A percentile compares a stretch with the other conserved stretches of the same genome.
phyloP scores from a whole-genome alignment of 371 early-diverging fungal genomes.

The Mortierella sp. region DNA sequence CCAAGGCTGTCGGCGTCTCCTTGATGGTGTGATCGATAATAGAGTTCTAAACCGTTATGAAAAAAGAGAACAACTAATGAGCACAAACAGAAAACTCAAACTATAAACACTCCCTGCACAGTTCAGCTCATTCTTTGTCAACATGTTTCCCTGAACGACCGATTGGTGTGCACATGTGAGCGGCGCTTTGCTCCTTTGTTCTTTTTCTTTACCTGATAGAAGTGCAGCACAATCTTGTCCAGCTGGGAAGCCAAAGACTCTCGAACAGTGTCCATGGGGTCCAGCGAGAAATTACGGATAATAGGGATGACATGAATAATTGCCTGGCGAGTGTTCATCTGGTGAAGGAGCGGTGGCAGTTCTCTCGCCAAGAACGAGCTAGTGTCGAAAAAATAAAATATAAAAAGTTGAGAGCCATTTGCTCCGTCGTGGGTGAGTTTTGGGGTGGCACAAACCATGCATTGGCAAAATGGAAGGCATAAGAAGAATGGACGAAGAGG shows the following conservation, averaged over 20 bases:
- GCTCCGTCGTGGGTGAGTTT: conserved; percentile 9
- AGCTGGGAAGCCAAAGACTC: conserved; percentile 49
- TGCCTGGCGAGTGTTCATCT: conserved; percentile 37
- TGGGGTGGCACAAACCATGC: conserved; percentile 4
- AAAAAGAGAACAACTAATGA: conserved; percentile 12
- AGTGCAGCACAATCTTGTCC: conserved; percentile 52
- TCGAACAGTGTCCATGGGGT: conserved; percentile 39
- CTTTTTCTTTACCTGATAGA: conserved; percentile 26
- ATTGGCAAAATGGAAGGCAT: conserved; percentile 1
- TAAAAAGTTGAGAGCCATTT: conserved; percentile 33
- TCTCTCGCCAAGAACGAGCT: conserved; percentile 56
- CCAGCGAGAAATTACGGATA: conserved; percentile 41
- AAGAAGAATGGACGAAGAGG: not conserved
- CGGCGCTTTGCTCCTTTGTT: not conserved
- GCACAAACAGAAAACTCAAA: not conserved
- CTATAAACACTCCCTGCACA: not conserved
- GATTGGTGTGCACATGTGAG: not conserved
- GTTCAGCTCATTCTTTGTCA: not conserved
- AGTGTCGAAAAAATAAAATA: not conserved
- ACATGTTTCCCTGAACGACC: conserved; percentile 3
- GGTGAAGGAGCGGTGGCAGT: conserved; percentile 22
- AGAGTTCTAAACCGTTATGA: conserved; percentile 31
- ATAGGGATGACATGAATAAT: conserved; percentile 39
- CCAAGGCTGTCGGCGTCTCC: conserved; percentile 3
- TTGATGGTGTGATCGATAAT: conserved; percentile 32